Evolutionary conservation across 371 early-diverging fungal species (phyloP).

Genomic region (Funneliformis caledonium): DNA sequence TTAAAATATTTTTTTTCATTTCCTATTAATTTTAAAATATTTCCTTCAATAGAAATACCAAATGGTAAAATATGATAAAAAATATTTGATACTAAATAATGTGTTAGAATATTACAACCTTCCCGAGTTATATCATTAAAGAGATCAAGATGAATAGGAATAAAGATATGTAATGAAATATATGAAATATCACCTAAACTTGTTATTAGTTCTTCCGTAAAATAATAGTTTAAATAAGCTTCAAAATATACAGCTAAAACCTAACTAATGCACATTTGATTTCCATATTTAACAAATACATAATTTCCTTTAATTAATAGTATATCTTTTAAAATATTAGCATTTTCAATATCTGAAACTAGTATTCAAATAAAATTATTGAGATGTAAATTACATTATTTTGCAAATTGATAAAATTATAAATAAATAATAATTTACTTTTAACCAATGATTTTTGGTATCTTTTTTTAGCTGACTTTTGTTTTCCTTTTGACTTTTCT

Average conservation of each 20-base stretch:
- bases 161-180: conserved; percentile 6
- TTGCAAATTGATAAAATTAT: background rate
- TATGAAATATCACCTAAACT: background rate
- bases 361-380: background rate
- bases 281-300: background rate
- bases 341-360: conserved; percentile 7
- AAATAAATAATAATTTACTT: background rate
- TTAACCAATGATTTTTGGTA: background rate
- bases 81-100: too few relatives aligned
- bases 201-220: background rate
- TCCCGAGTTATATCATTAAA: background rate
- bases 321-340: background rate
- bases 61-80: too few relatives aligned
- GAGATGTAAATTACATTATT: background rate
- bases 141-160: background rate
- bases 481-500: background rate
- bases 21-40: too few relatives aligned
- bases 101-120: background rate
- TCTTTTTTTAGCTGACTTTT: background rate
- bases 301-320: background rate
- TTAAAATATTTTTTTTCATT: too few relatives aligned
- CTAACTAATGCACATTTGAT: background rate
- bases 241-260: conserved; percentile 4
- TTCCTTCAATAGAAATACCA: too few relatives aligned
- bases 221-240: background rate